Base-by-base conservation (phyloP, 345 rosid species). In the Bruguiera parviflora region DNA sequence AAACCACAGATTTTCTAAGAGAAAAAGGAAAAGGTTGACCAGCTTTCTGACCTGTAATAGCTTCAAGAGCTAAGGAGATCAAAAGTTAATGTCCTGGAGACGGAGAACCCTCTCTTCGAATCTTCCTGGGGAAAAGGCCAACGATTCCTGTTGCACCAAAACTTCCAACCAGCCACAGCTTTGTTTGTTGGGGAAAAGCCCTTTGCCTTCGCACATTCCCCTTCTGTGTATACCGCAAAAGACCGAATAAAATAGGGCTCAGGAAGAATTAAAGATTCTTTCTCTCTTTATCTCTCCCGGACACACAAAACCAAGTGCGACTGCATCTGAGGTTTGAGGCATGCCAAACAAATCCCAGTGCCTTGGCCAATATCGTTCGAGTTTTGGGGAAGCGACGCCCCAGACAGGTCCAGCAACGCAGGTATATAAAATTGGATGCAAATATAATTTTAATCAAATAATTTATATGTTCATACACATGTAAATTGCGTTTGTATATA, bases 261-360 rank as follows among this genome's bases (percentile, higher is more conserved):
- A 53, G 28, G 66, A 68, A 69, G 69, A 71, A 71, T 71, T 76
- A 32, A 66, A 66, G 71, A 76, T 71, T 69, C 70, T 53, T 35
- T 49, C 35, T 35, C 20, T 13, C 62, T 66, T 74, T 65, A 56
- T 37, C 51, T 33, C 49, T 55, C 58, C 67, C 1, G 15, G 3
- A 25, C 83, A 79, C 86, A 80, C 71, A 83, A 83, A 80, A 75
- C 88, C 65, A 83, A 81, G 77, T 49, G 70, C 19, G 4, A 73
- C 57, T 76, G 79, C 72, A 78, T 81, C 78, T 82, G 80, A 75
- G 84, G 77, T 69, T 79, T 58, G 75, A 75, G 81, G 87, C 96
- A 89, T 78, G 91, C 86, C 82, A 80, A 82, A 89, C 85, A 88
- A 83, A 84, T 80, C 84, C 73, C 80, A 85, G 82, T 79, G 73